Conservation (phyloP, 345 rosid genomes). For the Camelina sativa region DNA sequence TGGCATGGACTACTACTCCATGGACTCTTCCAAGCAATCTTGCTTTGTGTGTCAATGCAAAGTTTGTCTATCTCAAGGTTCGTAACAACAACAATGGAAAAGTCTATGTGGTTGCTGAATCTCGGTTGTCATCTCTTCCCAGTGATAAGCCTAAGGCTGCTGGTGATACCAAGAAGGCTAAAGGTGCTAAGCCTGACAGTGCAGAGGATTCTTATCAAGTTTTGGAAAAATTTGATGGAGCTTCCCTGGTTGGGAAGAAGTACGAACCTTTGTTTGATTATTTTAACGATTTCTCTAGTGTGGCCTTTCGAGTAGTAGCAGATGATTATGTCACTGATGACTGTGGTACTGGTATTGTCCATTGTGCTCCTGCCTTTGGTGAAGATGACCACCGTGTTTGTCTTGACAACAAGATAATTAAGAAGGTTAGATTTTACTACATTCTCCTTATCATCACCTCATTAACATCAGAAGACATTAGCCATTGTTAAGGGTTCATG, state of each 20-base stretch:
- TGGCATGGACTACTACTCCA: constrained; percentile 98
- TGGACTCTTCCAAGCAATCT: constrained; percentile 99
- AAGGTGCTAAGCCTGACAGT: constrained; percentile 63
- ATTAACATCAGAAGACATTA: not conserved
- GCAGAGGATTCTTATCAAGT: constrained; percentile 62
- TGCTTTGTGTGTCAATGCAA: constrained; percentile 87
- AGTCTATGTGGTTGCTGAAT: constrained; percentile 81
- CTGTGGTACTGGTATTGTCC: constrained; percentile 97
- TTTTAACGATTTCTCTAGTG: constrained; percentile 70
- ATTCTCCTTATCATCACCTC: not conserved
- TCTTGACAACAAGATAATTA: constrained; percentile 66
- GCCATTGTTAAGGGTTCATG: not conserved
- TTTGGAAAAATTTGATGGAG: constrained; percentile 67
- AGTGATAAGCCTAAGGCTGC: constrained; percentile 73
- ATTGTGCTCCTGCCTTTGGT: constrained; percentile 98
- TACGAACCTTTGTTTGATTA: constrained; percentile 85
- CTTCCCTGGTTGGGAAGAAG: constrained; percentile 79
- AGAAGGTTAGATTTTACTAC: constrained; percentile 58
- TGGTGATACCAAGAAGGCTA: constrained; percentile 64
- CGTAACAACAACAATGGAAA: constrained; percentile 74
- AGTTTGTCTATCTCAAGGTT: constrained; percentile 79
- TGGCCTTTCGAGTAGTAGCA: constrained; percentile 82
- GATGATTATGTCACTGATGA: constrained; percentile 94
- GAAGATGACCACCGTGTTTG: constrained; percentile 98
- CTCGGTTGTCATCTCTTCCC: constrained; percentile 76